Evolutionary conservation across 768 basidiomycete genomes (phyloP), one percentile per base, ranked within the genome.

Genomic region (Exsudoporus frostii): DNA sequence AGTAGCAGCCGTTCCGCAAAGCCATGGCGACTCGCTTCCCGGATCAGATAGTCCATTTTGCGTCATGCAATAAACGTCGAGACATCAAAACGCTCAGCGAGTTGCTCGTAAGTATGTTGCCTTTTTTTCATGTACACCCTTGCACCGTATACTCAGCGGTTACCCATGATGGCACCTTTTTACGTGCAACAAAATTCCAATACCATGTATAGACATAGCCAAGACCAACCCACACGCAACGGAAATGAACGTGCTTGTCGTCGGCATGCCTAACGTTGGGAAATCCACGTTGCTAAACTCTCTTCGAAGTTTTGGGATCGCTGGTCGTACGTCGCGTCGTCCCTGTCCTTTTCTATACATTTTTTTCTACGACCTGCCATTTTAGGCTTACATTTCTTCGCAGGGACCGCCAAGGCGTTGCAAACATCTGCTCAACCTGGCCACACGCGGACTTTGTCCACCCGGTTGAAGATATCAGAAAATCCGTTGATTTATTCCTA

Each of bases 251-350:
- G 87, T 98, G 7, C 79, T 98, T 3, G 92, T 98, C 22, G 86
- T 97, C 53, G 97, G 97, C 22, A 98, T 99, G 96, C 97, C 97
- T 17, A 98, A 98, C 69, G 93, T 98, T 43, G 96, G 96, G 38
- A 98, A 99, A 73, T 98, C 95, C 14, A 95, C 92, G 3, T 72
- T 98, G 46, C 75, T 99, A 13, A 99, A 99, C 65, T 84, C 92
- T 1, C 78, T 99, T 25, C 82, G 96, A 39, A 85, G 82, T 63
- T 85, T 85, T 65, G 96, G 96, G 11, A 90, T 96, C 41, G 76
- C 80, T 62, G 93, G 93, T 66, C 86, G 94, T 95, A 69, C 67
- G 85, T 80, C 29, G 40, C 7, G 4, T 49, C 38, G 25, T 56
- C 55, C 50, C 53, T 46, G 53, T 22, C n/a, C 8, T 24, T 32